These are phyloP conservation scores for Auricularia sp. DNA, from an alignment of 768 basidiomycete species.

Conservation along the genomic window DNA sequence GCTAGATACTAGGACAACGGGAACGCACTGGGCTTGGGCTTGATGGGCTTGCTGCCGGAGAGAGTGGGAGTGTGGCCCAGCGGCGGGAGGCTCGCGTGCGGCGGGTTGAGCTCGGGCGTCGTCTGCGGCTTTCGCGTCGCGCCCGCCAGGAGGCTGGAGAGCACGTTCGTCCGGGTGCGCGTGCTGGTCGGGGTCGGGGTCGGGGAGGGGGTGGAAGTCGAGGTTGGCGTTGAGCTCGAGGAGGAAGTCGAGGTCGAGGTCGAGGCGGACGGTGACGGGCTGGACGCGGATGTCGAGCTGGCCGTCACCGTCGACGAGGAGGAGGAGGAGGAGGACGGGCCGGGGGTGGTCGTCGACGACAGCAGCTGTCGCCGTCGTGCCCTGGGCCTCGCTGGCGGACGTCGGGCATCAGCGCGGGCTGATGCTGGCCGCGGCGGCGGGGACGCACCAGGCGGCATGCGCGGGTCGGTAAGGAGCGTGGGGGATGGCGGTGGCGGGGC, in stretches of 20 bases:
- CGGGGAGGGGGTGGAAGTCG: background rate
- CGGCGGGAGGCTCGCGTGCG: background rate
- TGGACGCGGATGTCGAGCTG: background rate
- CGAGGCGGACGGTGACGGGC: background rate
- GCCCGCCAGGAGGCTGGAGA: too few relatives aligned
- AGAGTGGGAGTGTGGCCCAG: background rate
- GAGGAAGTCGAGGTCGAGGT: background rate
- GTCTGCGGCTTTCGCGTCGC: background rate
- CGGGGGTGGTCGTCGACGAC: too few relatives aligned
- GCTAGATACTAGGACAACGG: too few relatives aligned
- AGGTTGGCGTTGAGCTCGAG: background rate
- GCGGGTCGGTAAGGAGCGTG: too few relatives aligned
- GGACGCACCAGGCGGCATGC: too few relatives aligned
- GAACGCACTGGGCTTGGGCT: background rate
- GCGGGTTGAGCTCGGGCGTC: background rate
- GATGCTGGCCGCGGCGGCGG: too few relatives aligned
- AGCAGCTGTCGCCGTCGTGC: too few relatives aligned
- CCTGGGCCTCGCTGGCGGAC: too few relatives aligned
- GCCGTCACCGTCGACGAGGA: background rate
- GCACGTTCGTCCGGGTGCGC: background rate
- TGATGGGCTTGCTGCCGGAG: background rate
- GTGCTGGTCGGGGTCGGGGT: background rate
- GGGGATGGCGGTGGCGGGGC: too few relatives aligned
- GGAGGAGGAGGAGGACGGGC: background rate
- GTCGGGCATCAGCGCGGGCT: too few relatives aligned